Evolutionary conservation across 306 rosid species (phyloP).

Genomic region (Vigna radiata): DNA sequence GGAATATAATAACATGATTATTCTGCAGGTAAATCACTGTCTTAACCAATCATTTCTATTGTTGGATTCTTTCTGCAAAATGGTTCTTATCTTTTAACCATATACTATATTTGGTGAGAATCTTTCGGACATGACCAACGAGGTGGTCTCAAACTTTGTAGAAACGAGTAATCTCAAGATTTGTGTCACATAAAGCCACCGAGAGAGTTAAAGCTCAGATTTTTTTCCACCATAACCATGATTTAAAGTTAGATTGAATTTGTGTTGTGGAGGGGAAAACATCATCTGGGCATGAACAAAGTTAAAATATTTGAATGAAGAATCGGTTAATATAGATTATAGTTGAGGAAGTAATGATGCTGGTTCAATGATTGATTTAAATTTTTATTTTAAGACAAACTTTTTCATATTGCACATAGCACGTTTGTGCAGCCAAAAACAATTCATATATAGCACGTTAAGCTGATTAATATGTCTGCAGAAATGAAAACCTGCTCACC

Average conservation of each 20-base stretch:
- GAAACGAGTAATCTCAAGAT: constrained; percentile 15
- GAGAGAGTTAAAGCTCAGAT: not conserved
- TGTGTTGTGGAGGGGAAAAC: not conserved
- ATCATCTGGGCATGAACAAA: not conserved
- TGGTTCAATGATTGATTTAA: not conserved
- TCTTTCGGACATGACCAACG: constrained; percentile 32
- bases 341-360: not conserved
- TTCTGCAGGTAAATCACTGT: constrained; percentile 30
- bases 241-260: not conserved
- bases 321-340: not conserved
- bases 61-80: not conserved
- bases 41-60: constrained; percentile 31
- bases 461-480: not conserved
- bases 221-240: not conserved
- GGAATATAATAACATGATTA: not conserved
- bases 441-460: not conserved
- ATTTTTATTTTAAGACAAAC: not conserved
- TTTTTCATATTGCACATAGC: not conserved
- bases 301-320: not conserved
- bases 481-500: not conserved
- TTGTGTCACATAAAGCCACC: constrained; percentile 4
- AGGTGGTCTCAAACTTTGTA: not conserved
- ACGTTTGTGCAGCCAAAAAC: no score
- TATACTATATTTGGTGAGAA: constrained; percentile 17
- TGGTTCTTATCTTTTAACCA: not conserved